phyloP scores from a whole-genome alignment of 176 grass and related monocot species.

The Aegilops bicornis region DNA sequence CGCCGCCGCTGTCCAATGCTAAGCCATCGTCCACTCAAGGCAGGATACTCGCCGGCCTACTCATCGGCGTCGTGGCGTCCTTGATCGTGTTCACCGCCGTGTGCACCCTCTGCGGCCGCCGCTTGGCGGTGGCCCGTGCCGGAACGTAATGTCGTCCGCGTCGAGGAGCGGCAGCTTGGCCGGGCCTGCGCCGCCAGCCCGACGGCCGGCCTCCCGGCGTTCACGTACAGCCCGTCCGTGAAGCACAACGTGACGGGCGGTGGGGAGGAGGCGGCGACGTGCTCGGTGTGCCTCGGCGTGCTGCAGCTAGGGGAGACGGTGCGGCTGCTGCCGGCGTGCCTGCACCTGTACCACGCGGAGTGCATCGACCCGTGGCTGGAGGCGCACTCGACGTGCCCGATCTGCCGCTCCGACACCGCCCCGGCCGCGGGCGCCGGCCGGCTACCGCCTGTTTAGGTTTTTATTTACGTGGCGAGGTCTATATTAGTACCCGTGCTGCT shows the following conservation, averaged over 20 bases:
- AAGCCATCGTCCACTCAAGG: not conserved
- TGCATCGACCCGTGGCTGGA: constrained; percentile 51
- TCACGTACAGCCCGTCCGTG: constrained; percentile 12
- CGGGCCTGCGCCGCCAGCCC: not conserved
- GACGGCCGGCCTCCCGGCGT: constrained; percentile 14
- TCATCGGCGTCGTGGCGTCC: not conserved
- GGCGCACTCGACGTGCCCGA: constrained; percentile 40
- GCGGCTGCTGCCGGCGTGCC: constrained; percentile 41
- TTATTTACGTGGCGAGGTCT: not conserved
- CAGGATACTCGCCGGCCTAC: not conserved
- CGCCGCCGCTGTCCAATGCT: not conserved
- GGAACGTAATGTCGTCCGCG: not conserved
- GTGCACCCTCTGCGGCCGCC: constrained; percentile 16
- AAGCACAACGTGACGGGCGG: not conserved
- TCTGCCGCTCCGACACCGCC: constrained; percentile 23
- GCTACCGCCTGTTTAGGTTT: not conserved
- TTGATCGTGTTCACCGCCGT: not conserved
- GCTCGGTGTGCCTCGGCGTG: constrained; percentile 40
- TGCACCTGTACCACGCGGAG: constrained; percentile 38
- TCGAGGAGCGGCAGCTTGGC: not conserved
- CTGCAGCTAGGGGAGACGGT: constrained; percentile 35
- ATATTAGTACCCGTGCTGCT: too few species aligned
- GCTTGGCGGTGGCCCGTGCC: too few species aligned
- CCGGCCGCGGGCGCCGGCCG: not conserved
- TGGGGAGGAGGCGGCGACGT: not conserved